Conservation (phyloP, 1,139 yeast species). For the Geotrichum reessii region DNA sequence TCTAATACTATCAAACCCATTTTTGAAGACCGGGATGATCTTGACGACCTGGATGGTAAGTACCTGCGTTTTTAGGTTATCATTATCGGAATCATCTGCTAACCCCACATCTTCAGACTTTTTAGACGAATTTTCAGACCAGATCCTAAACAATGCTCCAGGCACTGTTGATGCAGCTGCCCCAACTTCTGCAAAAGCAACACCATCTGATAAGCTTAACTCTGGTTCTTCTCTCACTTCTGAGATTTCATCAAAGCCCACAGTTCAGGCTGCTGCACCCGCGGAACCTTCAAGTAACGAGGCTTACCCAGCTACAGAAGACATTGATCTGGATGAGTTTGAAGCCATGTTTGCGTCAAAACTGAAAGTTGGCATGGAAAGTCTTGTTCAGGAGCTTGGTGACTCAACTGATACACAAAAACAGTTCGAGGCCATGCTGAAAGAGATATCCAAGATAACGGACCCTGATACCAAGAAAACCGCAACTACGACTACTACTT, state of each 20-base stretch:
- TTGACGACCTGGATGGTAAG: slow-evolving; percentile 39
- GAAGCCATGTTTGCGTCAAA: slow-evolving; percentile 43
- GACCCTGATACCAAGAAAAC: slow-evolving; percentile 21
- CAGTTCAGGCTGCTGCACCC: slow-evolving; percentile 11
- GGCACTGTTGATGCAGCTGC: slow-evolving; percentile 35
- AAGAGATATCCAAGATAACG: slow-evolving; percentile 43
- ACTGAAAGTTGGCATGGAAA: slow-evolving; percentile 36
- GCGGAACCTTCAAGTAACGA: slow-evolving; percentile 19
- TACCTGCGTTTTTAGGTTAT: background rate
- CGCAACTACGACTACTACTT: slow-evolving; percentile 19
- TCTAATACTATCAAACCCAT: background rate
- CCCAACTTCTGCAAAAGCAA: no score
- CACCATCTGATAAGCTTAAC: no score
- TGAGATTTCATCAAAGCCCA: slow-evolving; percentile 8
- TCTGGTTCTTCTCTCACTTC: background rate
- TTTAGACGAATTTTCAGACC: slow-evolving; percentile 53
- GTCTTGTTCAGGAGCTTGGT: slow-evolving; percentile 51
- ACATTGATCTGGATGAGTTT: slow-evolving; percentile 37
- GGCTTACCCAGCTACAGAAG: background rate
- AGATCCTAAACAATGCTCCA: slow-evolving; percentile 60
- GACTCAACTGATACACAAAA: slow-evolving; percentile 58
- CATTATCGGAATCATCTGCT: background rate
- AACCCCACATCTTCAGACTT: slow-evolving; percentile 25
- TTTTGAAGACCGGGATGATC: slow-evolving; percentile 34
- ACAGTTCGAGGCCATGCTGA: slow-evolving; percentile 50